Evolutionary conservation across 2,329 filamentous ascomycete species (phyloP).

Genomic region (Seiridium cupressi): DNA sequence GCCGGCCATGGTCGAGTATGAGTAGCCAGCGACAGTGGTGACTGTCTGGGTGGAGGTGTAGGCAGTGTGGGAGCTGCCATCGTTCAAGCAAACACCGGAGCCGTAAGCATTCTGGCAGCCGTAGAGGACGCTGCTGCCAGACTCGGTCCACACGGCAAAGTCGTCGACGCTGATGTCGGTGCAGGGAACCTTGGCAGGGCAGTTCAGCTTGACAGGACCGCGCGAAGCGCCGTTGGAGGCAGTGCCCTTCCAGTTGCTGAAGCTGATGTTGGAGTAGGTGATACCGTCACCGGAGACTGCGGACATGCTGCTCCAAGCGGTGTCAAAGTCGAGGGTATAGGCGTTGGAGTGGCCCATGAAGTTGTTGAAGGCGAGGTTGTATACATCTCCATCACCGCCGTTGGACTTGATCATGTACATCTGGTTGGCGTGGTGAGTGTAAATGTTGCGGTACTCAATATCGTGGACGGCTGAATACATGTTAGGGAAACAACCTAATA

Average conservation of each 20-base stretch:
- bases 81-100: slow-evolving; percentile 14
- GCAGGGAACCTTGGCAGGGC: slow-evolving; percentile 49
- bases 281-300: slow-evolving; percentile 46
- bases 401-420: slow-evolving; percentile 64
- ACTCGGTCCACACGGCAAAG: slow-evolving; percentile 52
- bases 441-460: slow-evolving; percentile 54
- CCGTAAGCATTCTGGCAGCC: slow-evolving; percentile 34
- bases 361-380: slow-evolving; percentile 51
- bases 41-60: slow-evolving; percentile 17
- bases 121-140: slow-evolving; percentile 38
- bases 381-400: slow-evolving; percentile 52
- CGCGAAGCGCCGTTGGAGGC: slow-evolving; percentile 45
- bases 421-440: slow-evolving; percentile 59
- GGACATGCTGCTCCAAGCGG: slow-evolving; percentile 47
- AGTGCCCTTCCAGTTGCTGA: slow-evolving; percentile 56
- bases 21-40: slow-evolving; percentile 13
- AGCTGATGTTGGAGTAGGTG: slow-evolving; percentile 48
- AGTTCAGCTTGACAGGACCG: slow-evolving; percentile 52
- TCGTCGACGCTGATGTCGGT: slow-evolving; percentile 47
- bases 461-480: slow-evolving; percentile 38
- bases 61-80: slow-evolving; percentile 9
- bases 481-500: not conserved
- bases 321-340: slow-evolving; percentile 55
- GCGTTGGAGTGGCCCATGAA: slow-evolving; percentile 61
- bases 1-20: slow-evolving; percentile 18